Conservation (phyloP, 2,329 filamentous ascomycete species). For the Colletotrichum navitas region DNA sequence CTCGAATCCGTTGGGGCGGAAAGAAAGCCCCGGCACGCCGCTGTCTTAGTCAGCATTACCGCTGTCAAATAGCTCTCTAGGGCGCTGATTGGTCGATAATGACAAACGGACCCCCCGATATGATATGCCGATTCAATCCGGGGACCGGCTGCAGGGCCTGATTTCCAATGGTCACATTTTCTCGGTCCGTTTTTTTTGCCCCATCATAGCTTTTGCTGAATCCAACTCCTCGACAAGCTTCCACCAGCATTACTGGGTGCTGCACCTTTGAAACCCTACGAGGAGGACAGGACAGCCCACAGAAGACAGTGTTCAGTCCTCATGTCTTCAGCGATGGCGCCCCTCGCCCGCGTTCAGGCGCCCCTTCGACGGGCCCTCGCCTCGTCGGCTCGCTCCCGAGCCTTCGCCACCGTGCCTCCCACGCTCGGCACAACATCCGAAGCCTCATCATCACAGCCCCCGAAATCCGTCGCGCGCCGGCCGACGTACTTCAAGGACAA, state of each 20-base stretch:
- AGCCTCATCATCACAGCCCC: slow-evolving; percentile 43
- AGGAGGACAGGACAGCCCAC: background rate
- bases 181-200: slow-evolving; percentile 28
- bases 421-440: slow-evolving; percentile 45
- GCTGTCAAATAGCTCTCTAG: background rate
- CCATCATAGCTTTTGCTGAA: slow-evolving; percentile 20
- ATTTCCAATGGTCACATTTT: slow-evolving; percentile 27
- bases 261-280: background rate
- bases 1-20: slow-evolving; percentile 37
- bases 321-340: slow-evolving; percentile 58
- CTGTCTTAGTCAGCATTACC: slow-evolving; percentile 32
- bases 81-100: background rate
- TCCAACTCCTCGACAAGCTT: slow-evolving; percentile 7
- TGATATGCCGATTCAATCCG: slow-evolving; percentile 43
- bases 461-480: slow-evolving; percentile 47
- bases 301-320: background rate
- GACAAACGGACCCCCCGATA: background rate
- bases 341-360: slow-evolving; percentile 57
- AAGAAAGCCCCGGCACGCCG: slow-evolving; percentile 34
- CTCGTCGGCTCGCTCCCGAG: slow-evolving; percentile 50
- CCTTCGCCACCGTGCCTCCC: slow-evolving; percentile 62
- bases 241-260: background rate
- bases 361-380: slow-evolving; percentile 58
- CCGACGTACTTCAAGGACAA: slow-evolving; percentile 73
- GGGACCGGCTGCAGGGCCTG: slow-evolving; percentile 28